Percentiles rank a stretch among this genome's conserved stretches.
These are phyloP conservation scores for Euphorbia tirucalli DNA, from an alignment of 345 rosid species.

Conservation along the genomic window DNA sequence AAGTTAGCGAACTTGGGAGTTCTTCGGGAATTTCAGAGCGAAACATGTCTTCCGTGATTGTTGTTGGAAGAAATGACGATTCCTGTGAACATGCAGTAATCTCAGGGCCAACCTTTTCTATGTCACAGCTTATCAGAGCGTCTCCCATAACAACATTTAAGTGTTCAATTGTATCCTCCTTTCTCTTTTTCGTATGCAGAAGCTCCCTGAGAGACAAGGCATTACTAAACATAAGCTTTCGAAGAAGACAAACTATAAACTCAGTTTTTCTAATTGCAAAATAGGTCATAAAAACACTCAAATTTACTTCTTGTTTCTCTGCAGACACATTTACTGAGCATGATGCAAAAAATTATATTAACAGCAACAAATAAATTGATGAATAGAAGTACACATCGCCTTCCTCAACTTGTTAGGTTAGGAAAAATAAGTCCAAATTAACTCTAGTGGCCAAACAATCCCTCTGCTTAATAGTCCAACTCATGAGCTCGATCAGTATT, in stretches of 20 bases:
- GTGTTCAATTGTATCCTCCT: constrained; percentile 47
- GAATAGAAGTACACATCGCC: no score
- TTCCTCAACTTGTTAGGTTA: no score
- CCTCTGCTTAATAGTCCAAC: no score
- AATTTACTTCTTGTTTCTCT: background rate
- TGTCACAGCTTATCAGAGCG: constrained; percentile 67
- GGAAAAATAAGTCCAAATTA: no score
- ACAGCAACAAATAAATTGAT: no score
- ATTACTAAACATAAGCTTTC: background rate
- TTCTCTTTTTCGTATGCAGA: constrained; percentile 67
- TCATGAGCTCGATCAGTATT: no score
- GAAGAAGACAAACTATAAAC: constrained; percentile 6
- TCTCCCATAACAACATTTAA: constrained; percentile 52
- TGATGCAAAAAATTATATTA: no score
- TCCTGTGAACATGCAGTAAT: constrained; percentile 63
- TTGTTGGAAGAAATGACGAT: constrained; percentile 60
- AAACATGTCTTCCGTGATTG: constrained; percentile 55
- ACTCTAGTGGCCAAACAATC: no score
- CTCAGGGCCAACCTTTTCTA: constrained; percentile 72
- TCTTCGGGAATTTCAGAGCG: constrained; percentile 38
- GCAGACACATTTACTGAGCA: no score
- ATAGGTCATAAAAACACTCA: background rate
- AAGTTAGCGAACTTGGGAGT: constrained; percentile 36
- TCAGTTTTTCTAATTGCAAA: background rate
- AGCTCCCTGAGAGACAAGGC: constrained; percentile 55